These are phyloP conservation scores for Heterobasidion occidentale DNA, from an alignment of 1,284 basidiomycete genomes.

Conservation along the genomic window DNA sequence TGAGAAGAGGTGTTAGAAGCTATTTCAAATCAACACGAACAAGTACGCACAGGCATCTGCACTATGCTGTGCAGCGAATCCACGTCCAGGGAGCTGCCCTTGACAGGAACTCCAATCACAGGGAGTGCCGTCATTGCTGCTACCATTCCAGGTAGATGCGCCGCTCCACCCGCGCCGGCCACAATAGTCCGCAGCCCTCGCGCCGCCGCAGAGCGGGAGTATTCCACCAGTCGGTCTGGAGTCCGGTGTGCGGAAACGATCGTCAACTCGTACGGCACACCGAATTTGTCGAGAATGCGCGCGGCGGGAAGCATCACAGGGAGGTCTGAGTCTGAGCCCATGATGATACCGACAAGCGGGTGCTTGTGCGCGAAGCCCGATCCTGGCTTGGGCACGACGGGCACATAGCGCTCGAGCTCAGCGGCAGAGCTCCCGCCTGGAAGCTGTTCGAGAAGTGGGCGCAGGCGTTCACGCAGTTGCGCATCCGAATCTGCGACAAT, in stretches of 20 bases:
- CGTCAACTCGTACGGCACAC: conserved; percentile 87
- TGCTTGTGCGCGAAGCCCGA: conserved; percentile 53
- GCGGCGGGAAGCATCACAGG: conserved; percentile 91
- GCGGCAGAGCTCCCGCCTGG: conserved; percentile 39
- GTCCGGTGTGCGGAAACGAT: conserved; percentile 97
- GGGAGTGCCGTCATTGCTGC: conserved; percentile 90
- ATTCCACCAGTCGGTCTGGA: conserved; percentile 80
- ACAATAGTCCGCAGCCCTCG: conserved; percentile 81
- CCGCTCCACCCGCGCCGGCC: conserved; percentile 95
- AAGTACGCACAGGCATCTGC: conserved; percentile 87
- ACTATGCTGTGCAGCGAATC: conserved; percentile 97
- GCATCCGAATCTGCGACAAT: conserved; percentile 82
- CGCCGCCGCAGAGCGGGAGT: conserved; percentile 70
- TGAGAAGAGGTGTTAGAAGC: conserved; percentile 20
- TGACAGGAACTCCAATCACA: conserved; percentile 96
- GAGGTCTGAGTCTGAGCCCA: conserved; percentile 99
- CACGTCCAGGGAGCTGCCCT: conserved; percentile 89
- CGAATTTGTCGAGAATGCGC: conserved; percentile 75
- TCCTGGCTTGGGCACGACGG: conserved; percentile 32
- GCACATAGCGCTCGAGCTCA: conserved; percentile 52
- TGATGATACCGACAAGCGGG: conserved; percentile 91
- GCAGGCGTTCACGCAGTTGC: conserved; percentile 62
- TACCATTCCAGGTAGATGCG: conserved; percentile 98
- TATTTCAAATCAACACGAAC: background rate
- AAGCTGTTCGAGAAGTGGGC: conserved; percentile 61